These are phyloP conservation scores for Fusarium brevicatenulatum DNA, from an alignment of 2,329 filamentous ascomycete species.

Conservation along the genomic window DNA sequence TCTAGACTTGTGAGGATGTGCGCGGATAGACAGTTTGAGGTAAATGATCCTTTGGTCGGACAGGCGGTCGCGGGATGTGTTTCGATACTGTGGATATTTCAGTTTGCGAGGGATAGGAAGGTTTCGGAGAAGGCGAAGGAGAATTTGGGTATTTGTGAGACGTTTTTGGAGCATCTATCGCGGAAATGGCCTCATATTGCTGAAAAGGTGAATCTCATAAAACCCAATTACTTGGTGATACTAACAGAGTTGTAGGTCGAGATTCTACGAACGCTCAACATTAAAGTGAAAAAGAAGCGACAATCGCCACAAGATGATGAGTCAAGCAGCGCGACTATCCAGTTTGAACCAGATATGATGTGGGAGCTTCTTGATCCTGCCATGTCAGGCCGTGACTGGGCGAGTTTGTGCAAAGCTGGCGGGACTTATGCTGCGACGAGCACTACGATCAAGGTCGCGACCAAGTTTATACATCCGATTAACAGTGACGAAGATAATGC, in stretches of 20 bases:
- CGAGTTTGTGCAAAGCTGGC: not conserved
- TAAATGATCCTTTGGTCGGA: constrained; percentile 38
- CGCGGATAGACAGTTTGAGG: constrained; percentile 26
- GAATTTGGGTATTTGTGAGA: constrained; percentile 30
- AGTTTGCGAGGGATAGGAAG: constrained; percentile 36
- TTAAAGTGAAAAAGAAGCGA: constrained; percentile 14
- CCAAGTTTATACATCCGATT: constrained; percentile 39
- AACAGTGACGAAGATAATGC: constrained; percentile 2
- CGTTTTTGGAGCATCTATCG: constrained; percentile 6
- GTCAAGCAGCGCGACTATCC: constrained; percentile 3
- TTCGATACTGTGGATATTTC: constrained; percentile 40
- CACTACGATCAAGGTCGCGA: constrained; percentile 38
- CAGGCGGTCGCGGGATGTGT: constrained; percentile 35
- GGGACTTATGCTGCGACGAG: constrained; percentile 3
- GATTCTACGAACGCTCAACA: constrained; percentile 27
- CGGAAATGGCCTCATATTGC: constrained; percentile 36
- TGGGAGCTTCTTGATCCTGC: constrained; percentile 38
- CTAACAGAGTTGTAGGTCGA: not conserved
- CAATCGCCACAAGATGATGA: not conserved
- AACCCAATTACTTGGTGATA: accelerated
- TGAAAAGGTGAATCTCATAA: constrained; percentile 17
- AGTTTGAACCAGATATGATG: constrained; percentile 38
- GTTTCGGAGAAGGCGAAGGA: constrained; percentile 34
- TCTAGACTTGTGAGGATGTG: constrained; percentile 38
- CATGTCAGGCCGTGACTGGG: not conserved